Percentiles rank a stretch among this genome's conserved stretches.
These are phyloP conservation scores for Epichloe sibirici DNA, from an alignment of 2,329 filamentous ascomycete species.

Conservation along the genomic window DNA sequence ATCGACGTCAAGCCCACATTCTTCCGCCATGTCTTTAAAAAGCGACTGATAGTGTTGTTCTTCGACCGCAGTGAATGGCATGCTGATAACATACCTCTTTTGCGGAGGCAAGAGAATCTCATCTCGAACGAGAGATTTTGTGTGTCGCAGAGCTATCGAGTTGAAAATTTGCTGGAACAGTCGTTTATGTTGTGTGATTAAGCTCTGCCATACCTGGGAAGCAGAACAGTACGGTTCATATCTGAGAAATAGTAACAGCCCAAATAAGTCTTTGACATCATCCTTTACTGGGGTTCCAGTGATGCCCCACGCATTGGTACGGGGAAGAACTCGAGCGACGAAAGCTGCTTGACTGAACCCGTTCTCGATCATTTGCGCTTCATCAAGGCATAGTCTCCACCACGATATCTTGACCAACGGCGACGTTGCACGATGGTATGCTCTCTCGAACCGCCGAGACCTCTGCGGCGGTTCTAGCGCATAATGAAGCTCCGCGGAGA, in stretches of 20 bases:
- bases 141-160: constrained; percentile 68
- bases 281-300: constrained; percentile 79
- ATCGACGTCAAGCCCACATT: constrained; percentile 50
- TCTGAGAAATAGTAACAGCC: constrained; percentile 67
- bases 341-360: constrained; percentile 73
- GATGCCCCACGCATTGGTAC: constrained; percentile 82
- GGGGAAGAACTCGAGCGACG: constrained; percentile 67
- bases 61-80: constrained; percentile 83
- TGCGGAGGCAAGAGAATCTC: constrained; percentile 74
- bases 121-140: constrained; percentile 65
- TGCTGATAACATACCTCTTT: constrained; percentile 73
- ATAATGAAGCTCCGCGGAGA: constrained; percentile 73
- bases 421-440: constrained; percentile 54
- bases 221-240: constrained; percentile 64
- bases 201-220: constrained; percentile 51
- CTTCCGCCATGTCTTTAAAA: constrained; percentile 62
- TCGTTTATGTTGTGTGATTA: constrained; percentile 48
- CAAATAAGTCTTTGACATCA: constrained; percentile 63
- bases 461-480: constrained; percentile 59
- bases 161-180: constrained; percentile 60
- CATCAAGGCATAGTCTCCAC: constrained; percentile 74
- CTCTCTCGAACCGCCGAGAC: constrained; percentile 49
- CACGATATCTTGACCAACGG: constrained; percentile 72
- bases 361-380: constrained; percentile 87
- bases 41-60: constrained; percentile 76